Conservation (phyloP, 306 rosid species). For the Spatholobus suberectus region DNA sequence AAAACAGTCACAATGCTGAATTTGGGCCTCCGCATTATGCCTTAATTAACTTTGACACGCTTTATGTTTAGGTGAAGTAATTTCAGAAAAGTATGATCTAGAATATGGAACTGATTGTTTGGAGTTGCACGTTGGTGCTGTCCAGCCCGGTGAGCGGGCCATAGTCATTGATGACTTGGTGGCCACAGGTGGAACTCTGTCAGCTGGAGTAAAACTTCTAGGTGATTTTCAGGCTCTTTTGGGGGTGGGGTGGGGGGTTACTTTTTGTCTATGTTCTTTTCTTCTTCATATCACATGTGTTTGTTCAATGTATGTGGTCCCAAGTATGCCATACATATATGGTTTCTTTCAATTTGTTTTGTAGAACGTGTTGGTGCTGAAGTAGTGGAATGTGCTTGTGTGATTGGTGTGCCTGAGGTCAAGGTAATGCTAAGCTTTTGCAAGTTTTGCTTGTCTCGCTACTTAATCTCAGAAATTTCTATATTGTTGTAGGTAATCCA, state of each 20-base stretch:
- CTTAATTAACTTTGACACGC: constrained; percentile 21
- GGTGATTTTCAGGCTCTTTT: constrained; percentile 54
- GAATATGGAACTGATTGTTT: constrained; percentile 93
- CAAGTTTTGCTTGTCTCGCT: constrained; percentile 3
- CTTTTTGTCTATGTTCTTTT: constrained; percentile 4
- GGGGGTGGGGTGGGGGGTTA: not conserved
- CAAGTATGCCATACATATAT: constrained; percentile 1
- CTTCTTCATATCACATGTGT: constrained; percentile 21
- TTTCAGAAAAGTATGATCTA: constrained; percentile 79
- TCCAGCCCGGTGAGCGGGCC: constrained; percentile 81
- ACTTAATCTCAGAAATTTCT: constrained; percentile 9
- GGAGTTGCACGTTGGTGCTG: constrained; percentile 93
- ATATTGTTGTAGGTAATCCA: not conserved
- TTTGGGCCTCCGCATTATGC: constrained; percentile 6
- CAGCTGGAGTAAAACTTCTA: constrained; percentile 87
- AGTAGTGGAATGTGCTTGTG: constrained; percentile 97
- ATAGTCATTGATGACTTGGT: constrained; percentile 88
- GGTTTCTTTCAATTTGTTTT: constrained; percentile 42
- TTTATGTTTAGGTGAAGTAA: constrained; percentile 70
- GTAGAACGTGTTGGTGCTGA: constrained; percentile 88
- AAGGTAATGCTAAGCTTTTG: constrained; percentile 72
- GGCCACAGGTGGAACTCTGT: constrained; percentile 96
- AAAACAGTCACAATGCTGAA: not conserved
- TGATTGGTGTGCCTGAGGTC: constrained; percentile 86
- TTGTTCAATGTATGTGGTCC: constrained; percentile 33